Conservation (phyloP, 2,329 filamentous ascomycete genomes). For the Sarocladium brachiariae region DNA sequence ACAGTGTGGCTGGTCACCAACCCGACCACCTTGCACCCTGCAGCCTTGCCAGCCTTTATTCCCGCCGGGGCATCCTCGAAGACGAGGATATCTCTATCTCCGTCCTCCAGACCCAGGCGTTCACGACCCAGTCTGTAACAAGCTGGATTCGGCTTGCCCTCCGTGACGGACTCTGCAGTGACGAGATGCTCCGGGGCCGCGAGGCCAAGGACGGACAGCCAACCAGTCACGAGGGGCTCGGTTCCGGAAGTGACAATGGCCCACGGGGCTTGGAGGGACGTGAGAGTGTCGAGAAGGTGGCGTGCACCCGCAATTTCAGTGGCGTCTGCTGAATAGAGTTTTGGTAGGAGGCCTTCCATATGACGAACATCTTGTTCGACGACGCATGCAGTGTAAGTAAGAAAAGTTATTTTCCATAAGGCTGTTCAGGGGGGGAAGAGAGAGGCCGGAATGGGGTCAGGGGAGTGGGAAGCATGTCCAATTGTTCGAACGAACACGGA, state of each 20-base stretch:
- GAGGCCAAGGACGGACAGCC: constrained; percentile 61
- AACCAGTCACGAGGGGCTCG: constrained; percentile 59
- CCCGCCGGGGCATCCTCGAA: constrained; percentile 87
- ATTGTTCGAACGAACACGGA: too few species aligned
- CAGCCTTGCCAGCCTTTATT: constrained; percentile 74
- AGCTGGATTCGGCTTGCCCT: constrained; percentile 70
- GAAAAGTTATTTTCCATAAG: background rate
- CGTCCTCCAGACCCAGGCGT: constrained; percentile 46
- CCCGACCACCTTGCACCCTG: constrained; percentile 79
- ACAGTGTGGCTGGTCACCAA: constrained; percentile 76
- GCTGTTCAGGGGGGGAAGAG: background rate
- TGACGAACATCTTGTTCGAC: constrained; percentile 61
- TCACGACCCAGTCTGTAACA: constrained; percentile 66
- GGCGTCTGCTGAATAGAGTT: constrained; percentile 69
- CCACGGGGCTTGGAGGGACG: constrained; percentile 61
- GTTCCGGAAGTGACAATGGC: constrained; percentile 79
- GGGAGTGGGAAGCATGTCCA: too few species aligned
- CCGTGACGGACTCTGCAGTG: constrained; percentile 66
- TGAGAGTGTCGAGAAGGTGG: constrained; percentile 59
- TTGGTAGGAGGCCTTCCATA: constrained; percentile 72
- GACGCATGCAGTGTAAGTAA: background rate
- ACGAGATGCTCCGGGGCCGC: constrained; percentile 61
- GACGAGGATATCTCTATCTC: constrained; percentile 56
- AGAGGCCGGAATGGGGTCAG: background rate
- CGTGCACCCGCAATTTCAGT: constrained; percentile 81